Conservation (phyloP, 2,329 filamentous ascomycete genomes). For the Colletotrichum lupini region DNA sequence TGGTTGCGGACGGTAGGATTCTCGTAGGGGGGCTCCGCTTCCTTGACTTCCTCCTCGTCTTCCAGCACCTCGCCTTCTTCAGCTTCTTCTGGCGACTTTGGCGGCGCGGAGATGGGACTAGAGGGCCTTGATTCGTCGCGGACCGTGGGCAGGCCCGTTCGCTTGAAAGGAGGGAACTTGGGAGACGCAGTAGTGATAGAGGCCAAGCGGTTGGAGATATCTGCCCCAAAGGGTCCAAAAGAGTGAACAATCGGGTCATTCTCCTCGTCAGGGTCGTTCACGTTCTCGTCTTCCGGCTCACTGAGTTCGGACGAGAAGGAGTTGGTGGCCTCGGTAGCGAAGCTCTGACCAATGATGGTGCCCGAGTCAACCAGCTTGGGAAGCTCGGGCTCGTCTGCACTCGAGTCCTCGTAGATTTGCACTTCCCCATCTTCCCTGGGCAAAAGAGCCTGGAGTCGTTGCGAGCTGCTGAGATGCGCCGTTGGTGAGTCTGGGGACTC, state of each 20-base stretch:
- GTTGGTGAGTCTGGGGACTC: constrained; percentile 78
- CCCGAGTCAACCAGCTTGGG: constrained; percentile 42
- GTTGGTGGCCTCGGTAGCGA: constrained; percentile 61
- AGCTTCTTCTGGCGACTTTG: constrained; percentile 13
- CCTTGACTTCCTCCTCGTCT: constrained; percentile 20
- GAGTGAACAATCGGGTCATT: constrained; percentile 94
- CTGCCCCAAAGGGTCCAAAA: constrained; percentile 89
- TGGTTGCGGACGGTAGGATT: constrained; percentile 76
- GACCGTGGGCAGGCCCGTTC: constrained; percentile 14
- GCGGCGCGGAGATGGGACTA: constrained; percentile 28
- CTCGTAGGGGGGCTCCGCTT: constrained; percentile 37
- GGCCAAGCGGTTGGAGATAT: constrained; percentile 84
- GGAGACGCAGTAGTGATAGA: constrained; percentile 80
- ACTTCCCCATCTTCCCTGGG: constrained; percentile 42
- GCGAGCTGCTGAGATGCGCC: constrained; percentile 53
- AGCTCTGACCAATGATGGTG: constrained; percentile 52
- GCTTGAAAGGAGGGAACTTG: constrained; percentile 48
- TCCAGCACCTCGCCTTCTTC: constrained; percentile 26
- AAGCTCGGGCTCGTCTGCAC: constrained; percentile 48
- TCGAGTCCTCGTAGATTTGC: constrained; percentile 39
- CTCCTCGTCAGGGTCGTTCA: constrained; percentile 81
- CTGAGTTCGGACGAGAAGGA: constrained; percentile 69
- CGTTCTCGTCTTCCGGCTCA: constrained; percentile 56
- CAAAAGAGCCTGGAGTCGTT: constrained; percentile 57
- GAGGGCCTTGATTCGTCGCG: constrained; percentile 25